Evolutionary conservation across 805 yeast genomes (phyloP).

Genomic region (Cyberlindnera suaveolens): DNA sequence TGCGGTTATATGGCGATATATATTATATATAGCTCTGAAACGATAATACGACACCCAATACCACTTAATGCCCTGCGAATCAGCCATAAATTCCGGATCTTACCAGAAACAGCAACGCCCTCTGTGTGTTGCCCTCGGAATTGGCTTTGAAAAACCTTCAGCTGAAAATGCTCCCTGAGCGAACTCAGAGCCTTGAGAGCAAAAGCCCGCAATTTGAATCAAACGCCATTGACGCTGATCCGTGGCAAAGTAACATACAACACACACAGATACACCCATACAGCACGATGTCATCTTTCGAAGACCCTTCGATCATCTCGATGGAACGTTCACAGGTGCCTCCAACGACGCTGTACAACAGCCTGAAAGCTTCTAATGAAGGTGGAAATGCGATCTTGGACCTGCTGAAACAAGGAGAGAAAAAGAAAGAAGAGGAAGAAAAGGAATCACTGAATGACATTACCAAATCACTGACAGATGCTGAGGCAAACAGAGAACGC

Average conservation of each 20-base stretch:
- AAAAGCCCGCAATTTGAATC: too few species aligned
- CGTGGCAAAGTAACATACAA: background rate
- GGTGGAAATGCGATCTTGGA: constrained; percentile 21
- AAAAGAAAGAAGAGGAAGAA: constrained; percentile 20
- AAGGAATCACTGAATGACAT: constrained; percentile 2
- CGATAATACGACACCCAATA: background rate
- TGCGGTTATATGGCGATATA: too few species aligned
- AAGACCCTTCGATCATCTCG: constrained; percentile 19
- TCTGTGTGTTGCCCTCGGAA: too few species aligned
- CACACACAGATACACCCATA: background rate
- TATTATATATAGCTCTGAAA: background rate
- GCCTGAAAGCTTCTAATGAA: background rate
- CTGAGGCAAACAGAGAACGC: constrained; percentile 2
- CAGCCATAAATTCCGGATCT: too few species aligned
- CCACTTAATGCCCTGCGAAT: background rate
- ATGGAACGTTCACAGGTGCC: constrained; percentile 2
- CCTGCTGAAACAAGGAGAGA: constrained; percentile 21
- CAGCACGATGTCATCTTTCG: constrained; percentile 11
- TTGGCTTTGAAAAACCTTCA: too few species aligned
- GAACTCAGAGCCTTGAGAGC: background rate
- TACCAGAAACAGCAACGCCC: too few species aligned
- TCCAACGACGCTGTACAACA: background rate
- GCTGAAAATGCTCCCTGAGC: background rate
- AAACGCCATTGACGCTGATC: background rate
- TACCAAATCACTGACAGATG: background rate